Conservation (phyloP, 805 yeast species). For the Candida ortonii region DNA sequence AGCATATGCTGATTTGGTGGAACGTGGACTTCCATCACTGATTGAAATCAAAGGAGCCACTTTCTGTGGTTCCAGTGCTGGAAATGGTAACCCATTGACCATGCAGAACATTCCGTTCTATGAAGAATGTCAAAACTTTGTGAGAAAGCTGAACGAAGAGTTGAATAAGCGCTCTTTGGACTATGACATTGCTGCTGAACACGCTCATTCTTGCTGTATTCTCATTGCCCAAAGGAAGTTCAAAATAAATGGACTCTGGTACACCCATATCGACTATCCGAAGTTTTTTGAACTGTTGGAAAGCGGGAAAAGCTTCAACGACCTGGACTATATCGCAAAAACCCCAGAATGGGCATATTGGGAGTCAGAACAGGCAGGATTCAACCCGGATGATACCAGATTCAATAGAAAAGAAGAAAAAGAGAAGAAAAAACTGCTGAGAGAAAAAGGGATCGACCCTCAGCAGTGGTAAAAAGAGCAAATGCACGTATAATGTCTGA, state of each 20-base stretch:
- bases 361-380: slow-evolving; percentile 84
- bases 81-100: slow-evolving; percentile 83
- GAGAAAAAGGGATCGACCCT: slow-evolving; percentile 6
- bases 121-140: slow-evolving; percentile 82
- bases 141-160: slow-evolving; percentile 57
- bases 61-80: slow-evolving; percentile 84
- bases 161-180: slow-evolving; percentile 62
- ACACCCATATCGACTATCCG: slow-evolving; percentile 83
- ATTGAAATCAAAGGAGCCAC: slow-evolving; percentile 95
- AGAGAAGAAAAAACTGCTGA: slow-evolving; percentile 42
- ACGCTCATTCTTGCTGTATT: slow-evolving; percentile 92
- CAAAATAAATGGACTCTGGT: slow-evolving; percentile 71
- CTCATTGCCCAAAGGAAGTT: slow-evolving; percentile 75
- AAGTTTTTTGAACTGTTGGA: slow-evolving; percentile 66
- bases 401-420: slow-evolving; percentile 63
- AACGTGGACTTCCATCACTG: slow-evolving; percentile 76
- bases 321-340: slow-evolving; percentile 73
- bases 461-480: slow-evolving; percentile 6
- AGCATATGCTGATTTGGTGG: slow-evolving; percentile 86
- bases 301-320: slow-evolving; percentile 64
- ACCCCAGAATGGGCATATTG: slow-evolving; percentile 92
- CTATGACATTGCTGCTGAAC: slow-evolving; percentile 90
- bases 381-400: slow-evolving; percentile 80
- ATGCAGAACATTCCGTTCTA: slow-evolving; percentile 96
- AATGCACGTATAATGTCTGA: no score